Conservation (phyloP, 1,284 basidiomycete species). For the Cryptococcus depauperatus region DNA sequence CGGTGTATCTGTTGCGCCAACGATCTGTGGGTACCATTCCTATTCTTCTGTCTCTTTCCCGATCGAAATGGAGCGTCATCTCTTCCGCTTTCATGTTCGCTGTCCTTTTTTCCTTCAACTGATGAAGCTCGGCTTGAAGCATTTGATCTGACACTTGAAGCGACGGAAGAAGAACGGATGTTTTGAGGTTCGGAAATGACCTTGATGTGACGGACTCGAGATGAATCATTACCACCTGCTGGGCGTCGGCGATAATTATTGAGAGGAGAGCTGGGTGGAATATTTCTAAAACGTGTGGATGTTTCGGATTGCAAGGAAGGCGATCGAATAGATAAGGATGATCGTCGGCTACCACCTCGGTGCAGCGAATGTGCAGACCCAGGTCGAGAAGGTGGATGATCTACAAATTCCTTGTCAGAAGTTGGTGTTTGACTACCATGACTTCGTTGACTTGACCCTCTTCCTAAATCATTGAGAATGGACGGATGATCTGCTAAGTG, state of each 20-base stretch:
- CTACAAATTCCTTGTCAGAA: slow-evolving; percentile 33
- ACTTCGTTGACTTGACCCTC: slow-evolving; percentile 35
- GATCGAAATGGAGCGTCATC: slow-evolving; percentile 26
- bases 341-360: slow-evolving; percentile 18
- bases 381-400: slow-evolving; percentile 9
- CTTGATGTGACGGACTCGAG: slow-evolving; percentile 33
- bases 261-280: slow-evolving; percentile 28
- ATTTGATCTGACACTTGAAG: slow-evolving; percentile 32
- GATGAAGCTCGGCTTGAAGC: slow-evolving; percentile 29
- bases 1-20: slow-evolving; percentile 27
- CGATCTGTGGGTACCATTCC: slow-evolving; percentile 15
- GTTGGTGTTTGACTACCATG: slow-evolving; percentile 43
- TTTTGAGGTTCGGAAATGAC: slow-evolving; percentile 36
- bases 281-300: slow-evolving; percentile 1
- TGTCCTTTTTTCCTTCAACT: slow-evolving; percentile 12
- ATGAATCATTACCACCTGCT: slow-evolving; percentile 31
- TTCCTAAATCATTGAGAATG: slow-evolving; percentile 19
- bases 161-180: slow-evolving; percentile 28
- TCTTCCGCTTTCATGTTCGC: slow-evolving; percentile 27
- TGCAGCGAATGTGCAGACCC: slow-evolving; percentile 26
- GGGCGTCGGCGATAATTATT: slow-evolving; percentile 39
- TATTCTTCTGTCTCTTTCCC: slow-evolving; percentile 12
- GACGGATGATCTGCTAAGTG: slow-evolving; percentile 29
- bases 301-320: slow-evolving; percentile 25
- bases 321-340: slow-evolving; percentile 25